phyloP scores from a whole-genome alignment of 2,329 filamentous ascomycete species.

The Phaeoacremonium minimum region DNA sequence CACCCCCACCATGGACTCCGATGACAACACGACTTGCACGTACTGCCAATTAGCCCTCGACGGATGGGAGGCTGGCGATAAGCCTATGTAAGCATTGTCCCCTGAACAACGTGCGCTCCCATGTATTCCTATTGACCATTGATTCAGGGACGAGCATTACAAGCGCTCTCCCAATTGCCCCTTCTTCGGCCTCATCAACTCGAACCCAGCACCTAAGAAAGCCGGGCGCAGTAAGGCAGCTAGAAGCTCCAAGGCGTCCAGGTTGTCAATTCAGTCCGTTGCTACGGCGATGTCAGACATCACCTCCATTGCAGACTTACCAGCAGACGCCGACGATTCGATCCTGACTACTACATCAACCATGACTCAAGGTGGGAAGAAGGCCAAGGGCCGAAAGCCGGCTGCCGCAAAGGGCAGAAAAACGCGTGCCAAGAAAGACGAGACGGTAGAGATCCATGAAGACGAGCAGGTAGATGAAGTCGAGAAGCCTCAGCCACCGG shows the following conservation, averaged over 20 bases:
- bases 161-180: slow-evolving; percentile 73
- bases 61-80: slow-evolving; percentile 90
- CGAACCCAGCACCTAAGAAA: slow-evolving; percentile 53
- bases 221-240: slow-evolving; percentile 47
- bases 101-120: background rate
- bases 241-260: slow-evolving; percentile 64
- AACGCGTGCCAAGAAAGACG: slow-evolving; percentile 49
- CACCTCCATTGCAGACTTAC: slow-evolving; percentile 40
- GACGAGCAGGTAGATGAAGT: slow-evolving; percentile 25
- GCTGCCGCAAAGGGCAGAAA: slow-evolving; percentile 43
- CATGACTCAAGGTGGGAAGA: slow-evolving; percentile 38
- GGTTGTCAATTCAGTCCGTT: slow-evolving; percentile 56
- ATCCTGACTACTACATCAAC: slow-evolving; percentile 52
- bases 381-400: slow-evolving; percentile 52
- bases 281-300: slow-evolving; percentile 46
- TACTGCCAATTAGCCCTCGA: slow-evolving; percentile 90
- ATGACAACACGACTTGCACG: slow-evolving; percentile 86
- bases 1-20: slow-evolving; percentile 75
- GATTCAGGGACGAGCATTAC: slow-evolving; percentile 73
- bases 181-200: slow-evolving; percentile 71
- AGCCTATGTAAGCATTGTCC: slow-evolving; percentile 64
- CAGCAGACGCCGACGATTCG: slow-evolving; percentile 52
- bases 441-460: slow-evolving; percentile 40
- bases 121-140: slow-evolving; percentile 16
- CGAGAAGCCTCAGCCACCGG: slow-evolving; percentile 24